These are phyloP conservation scores for Ustilago xerochloae DNA, from an alignment of 1,284 basidiomycete genomes.

Conservation along the genomic window DNA sequence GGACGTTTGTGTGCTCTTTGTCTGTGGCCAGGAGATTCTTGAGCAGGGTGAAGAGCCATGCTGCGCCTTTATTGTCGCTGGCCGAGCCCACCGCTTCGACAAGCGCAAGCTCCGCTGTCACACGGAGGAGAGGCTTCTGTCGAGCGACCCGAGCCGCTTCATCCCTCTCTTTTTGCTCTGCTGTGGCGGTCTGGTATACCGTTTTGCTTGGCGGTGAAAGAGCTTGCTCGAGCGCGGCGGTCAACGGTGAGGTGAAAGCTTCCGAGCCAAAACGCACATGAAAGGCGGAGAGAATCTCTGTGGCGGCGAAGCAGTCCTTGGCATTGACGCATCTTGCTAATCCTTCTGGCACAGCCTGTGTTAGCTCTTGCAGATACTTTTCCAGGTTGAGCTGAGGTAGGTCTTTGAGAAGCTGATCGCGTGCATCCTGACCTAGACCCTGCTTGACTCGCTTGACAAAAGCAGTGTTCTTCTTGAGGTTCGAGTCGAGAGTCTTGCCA, in stretches of 20 bases:
- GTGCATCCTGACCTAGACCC: constrained; percentile 53
- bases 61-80: constrained; percentile 60
- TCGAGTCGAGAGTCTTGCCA: constrained; percentile 54
- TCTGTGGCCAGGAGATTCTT: constrained; percentile 81
- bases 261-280: constrained; percentile 84
- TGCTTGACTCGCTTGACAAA: constrained; percentile 64
- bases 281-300: constrained; percentile 84
- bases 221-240: constrained; percentile 76
- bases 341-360: constrained; percentile 86
- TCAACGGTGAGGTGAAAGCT: constrained; percentile 79
- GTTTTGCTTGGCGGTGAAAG: constrained; percentile 73
- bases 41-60: constrained; percentile 73
- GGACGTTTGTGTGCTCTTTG: constrained; percentile 83
- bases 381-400: constrained; percentile 87
- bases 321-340: constrained; percentile 84
- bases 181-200: constrained; percentile 72
- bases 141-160: constrained; percentile 81
- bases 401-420: constrained; percentile 75
- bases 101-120: constrained; percentile 88
- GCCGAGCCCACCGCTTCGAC: constrained; percentile 74
- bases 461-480: constrained; percentile 65
- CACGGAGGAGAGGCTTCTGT: constrained; percentile 85
- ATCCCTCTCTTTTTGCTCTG: constrained; percentile 92
- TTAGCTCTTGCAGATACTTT: constrained; percentile 96
- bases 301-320: constrained; percentile 86